Evolutionary conservation across 805 yeast genomes (phyloP).

Genomic region (Candida ortonii): DNA sequence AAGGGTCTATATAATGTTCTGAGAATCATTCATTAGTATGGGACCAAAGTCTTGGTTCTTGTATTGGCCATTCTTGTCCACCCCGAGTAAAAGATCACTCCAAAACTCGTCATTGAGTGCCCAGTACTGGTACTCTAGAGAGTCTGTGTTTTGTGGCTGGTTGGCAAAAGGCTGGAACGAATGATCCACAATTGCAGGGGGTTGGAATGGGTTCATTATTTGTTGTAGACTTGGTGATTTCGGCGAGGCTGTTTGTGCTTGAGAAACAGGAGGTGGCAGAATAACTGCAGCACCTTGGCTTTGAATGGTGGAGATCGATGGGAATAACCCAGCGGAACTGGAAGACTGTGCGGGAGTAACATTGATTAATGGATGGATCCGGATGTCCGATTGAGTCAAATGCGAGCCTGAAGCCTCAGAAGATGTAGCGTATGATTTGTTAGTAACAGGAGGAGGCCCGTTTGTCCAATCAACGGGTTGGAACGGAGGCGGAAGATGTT

Average conservation of each 20-base stretch:
- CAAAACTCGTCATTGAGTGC: slow-evolving; percentile 69
- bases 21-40: slow-evolving; percentile 14
- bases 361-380: too few species aligned
- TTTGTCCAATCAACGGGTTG: too few species aligned
- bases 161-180: slow-evolving; percentile 3
- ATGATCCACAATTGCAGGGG: slow-evolving; percentile 3
- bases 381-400: too few species aligned
- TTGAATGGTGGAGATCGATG: too few species aligned
- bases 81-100: slow-evolving; percentile 49
- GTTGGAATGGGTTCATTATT: slow-evolving; percentile 6
- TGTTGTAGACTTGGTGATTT: slow-evolving; percentile 8
- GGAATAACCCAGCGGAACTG: too few species aligned
- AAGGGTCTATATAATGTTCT: slow-evolving; percentile 9
- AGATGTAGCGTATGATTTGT: too few species aligned
- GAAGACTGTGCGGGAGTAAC: too few species aligned
- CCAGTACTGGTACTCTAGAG: slow-evolving; percentile 48
- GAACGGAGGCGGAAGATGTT: slow-evolving; percentile 1
- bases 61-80: slow-evolving; percentile 15
- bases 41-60: slow-evolving; percentile 16
- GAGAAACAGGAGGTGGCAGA: slow-evolving; percentile 2
- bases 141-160: slow-evolving; percentile 23
- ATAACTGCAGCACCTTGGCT: background rate
- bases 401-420: too few species aligned
- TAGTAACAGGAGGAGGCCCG: too few species aligned
- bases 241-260: slow-evolving; percentile 3